Evolutionary conservation across 2,329 filamentous ascomycete species (phyloP), one percentile per base, ranked within the genome.

Genomic region (Plectosphaerella plurivora): DNA sequence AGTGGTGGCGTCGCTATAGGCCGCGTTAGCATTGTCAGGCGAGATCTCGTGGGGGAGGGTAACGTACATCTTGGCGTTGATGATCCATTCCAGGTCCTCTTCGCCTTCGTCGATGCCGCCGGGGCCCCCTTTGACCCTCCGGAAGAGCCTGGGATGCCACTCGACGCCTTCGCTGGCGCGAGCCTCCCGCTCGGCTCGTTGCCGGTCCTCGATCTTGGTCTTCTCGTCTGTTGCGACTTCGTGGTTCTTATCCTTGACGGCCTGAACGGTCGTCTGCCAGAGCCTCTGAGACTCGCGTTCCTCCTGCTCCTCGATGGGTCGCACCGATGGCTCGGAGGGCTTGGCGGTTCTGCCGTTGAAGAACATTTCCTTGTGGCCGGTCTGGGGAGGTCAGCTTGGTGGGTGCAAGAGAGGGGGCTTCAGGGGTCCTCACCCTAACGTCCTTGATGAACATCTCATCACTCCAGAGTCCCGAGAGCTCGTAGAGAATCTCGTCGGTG

Each of bases 361-460:
- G 52, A 99, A 84, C 59, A 93, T 78, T 53, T 95, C 87, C 66
- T 89, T 94, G 61, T 95, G 88, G 44, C 91, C 90, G 48, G 90
- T 97, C 90, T 96, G 55, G 4, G 12, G 5, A 8, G 11, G 46
- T 54, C 25, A 54, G 51, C 25, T n/a, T 18, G n/a, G n/a, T 12
- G n/a, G 16, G 18, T 2, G 4, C 28, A 35, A 15, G 25, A 24
- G 9, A 12, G n/a, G 41, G 41, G n/a, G 41, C 3, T 44, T 16
- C 6, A 20, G n/a, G n/a, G 11, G 10, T 20, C 57, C 83, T 59
- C 75, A 91, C 89, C 67, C 82, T 82, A 56, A 92, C 66, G 65
- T 96, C 82, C 68, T 92, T 96, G 64, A 97, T 88, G 60, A 81
- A 86, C 93, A 99, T 99, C 67, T 97, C 90, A 52, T 90, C 89